Conservation (phyloP, 2,329 filamentous ascomycete species). For the Taxawa tesnikishii region DNA sequence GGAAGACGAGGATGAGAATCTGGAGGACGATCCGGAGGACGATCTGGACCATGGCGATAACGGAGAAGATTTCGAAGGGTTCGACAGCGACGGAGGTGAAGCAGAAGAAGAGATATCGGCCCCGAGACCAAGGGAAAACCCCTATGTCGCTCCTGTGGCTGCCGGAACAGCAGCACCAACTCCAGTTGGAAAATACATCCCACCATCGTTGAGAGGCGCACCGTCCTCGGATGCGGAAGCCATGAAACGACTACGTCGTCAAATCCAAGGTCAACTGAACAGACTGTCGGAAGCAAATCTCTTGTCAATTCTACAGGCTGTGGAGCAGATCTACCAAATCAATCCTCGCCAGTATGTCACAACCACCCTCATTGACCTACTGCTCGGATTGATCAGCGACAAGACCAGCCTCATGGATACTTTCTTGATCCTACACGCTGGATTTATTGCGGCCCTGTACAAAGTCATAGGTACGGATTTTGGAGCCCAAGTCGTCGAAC, state of each 20-base stretch:
- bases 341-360: constrained; percentile 85
- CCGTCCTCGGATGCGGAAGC: constrained; percentile 53
- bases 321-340: constrained; percentile 72
- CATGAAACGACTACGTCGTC: constrained; percentile 57
- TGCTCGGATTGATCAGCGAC: constrained; percentile 71
- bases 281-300: constrained; percentile 86
- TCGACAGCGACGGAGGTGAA: constrained; percentile 21
- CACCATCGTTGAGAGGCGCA: constrained; percentile 64
- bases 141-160: constrained; percentile 63
- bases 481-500: constrained; percentile 73
- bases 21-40: constrained; percentile 15
- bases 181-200: constrained; percentile 63
- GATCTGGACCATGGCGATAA: constrained; percentile 17
- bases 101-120: constrained; percentile 17
- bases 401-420: constrained; percentile 70
- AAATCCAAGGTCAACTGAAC: constrained; percentile 82
- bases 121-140: constrained; percentile 60
- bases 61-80: constrained; percentile 19
- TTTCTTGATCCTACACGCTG: constrained; percentile 80
- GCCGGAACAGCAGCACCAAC: constrained; percentile 19
- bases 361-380: constrained; percentile 60
- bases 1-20: constrained; percentile 10
- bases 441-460: constrained; percentile 79
- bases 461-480: constrained; percentile 81
- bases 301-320: constrained; percentile 66